Percentiles rank a stretch among this genome's conserved stretches.
These are phyloP conservation scores for Geotrichum candidum DNA, from an alignment of 1,139 yeast species.

Conservation along the genomic window DNA sequence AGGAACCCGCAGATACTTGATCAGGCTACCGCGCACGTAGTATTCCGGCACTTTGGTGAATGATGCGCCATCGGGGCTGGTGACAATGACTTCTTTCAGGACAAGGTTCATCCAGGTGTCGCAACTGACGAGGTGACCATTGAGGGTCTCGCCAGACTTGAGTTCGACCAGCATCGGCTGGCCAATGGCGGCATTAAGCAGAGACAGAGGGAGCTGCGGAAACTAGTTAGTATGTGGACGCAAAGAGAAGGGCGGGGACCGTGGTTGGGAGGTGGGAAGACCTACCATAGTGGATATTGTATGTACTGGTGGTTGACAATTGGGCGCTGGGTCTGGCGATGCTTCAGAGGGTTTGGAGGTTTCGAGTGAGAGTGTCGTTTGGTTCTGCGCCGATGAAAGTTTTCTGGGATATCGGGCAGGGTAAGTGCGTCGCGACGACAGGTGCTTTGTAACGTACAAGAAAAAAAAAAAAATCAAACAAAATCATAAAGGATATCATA, in stretches of 20 bases:
- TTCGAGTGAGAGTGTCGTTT: neutral
- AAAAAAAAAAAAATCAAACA: neutral
- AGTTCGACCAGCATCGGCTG: constrained; percentile 85
- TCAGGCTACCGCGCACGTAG: constrained; percentile 80
- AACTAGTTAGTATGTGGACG: neutral
- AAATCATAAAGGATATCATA: neutral
- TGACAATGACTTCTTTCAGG: constrained; percentile 68
- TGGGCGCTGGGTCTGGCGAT: neutral
- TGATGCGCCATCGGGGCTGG: constrained; percentile 60
- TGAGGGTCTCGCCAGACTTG: constrained; percentile 84
- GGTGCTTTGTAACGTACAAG: neutral
- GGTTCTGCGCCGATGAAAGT: neutral
- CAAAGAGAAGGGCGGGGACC: neutral
- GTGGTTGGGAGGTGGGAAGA: neutral
- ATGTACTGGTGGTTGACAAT: neutral
- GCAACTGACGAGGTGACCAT: constrained; percentile 78
- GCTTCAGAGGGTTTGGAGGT: neutral
- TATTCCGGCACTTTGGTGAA: constrained; percentile 68
- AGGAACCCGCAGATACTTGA: constrained; percentile 60
- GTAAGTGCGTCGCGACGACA: neutral
- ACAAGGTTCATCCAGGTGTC: constrained; percentile 97
- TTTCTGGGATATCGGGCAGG: neutral
- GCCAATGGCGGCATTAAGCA: constrained; percentile 86
- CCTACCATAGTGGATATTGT: neutral
- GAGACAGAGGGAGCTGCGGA: constrained; percentile 70